Evolutionary conservation across 768 basidiomycete genomes (phyloP), one percentile per base, ranked within the genome.

Genomic region (Phlebiopsis flavidoalba): DNA sequence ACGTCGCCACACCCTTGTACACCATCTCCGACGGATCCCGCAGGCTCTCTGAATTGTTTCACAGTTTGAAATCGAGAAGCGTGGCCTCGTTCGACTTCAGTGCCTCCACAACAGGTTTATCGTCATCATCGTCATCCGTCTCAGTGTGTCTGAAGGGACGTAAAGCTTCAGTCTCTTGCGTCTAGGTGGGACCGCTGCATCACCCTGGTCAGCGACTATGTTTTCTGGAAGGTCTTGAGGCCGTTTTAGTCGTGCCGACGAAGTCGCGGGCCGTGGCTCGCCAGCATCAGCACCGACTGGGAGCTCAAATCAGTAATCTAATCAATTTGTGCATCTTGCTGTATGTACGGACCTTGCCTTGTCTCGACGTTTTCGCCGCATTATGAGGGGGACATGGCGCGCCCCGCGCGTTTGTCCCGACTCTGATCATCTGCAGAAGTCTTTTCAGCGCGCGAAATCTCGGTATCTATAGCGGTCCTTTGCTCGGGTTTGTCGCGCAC

Each of bases 81-180:
- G 2, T 43, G 40, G 40, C 40, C 12, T 43, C 40, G n/a, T 19
- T 53, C 15, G 52, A 15, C 19, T 53, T 35, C 33, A 35, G 31
- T 12, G n/a, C 19, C 0, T 26, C 52, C 31, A 53, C n/a, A 33
- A 55, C 24, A 31, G 54, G 54, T 1, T 15, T 49, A 43, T 43
- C 52, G 52, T 53, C 52, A 21, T 53, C 52, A 19, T 57, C 60
- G 19, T 62, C 61, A 14, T 63, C 62, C 4, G 22, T 31, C 31
- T 63, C 62, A n/a, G n/a, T 35, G 62, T 59, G 45, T 58, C 61
- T 2, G 61, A 52, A 12, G 62, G 57, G 15, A 59, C 35, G 54
- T 58, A 59, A 3, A 57, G 57, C 22, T 55, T 53, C 7, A 58
- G 58, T 53, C 62, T 22, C 26, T 56, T 59, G 21, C 58, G 51